These are phyloP conservation scores for Litsea cubeba DNA, from an alignment of 164 flowering plant genomes.

Conservation along the genomic window DNA sequence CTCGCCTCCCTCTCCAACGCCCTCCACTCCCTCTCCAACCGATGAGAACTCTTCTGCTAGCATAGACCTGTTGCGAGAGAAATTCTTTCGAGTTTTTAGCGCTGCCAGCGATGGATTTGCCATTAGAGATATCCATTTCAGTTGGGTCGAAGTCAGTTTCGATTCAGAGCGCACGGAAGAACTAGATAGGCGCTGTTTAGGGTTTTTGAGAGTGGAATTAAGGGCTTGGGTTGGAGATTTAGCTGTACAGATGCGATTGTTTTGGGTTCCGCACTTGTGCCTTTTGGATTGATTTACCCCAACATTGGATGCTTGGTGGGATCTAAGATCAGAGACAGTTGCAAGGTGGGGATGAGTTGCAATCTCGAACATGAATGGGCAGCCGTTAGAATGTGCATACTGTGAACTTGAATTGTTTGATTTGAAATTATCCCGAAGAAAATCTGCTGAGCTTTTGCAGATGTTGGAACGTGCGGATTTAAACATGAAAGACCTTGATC, in stretches of 20 bases:
- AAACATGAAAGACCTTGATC: conserved; percentile 7
- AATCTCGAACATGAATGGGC: conserved; percentile 59
- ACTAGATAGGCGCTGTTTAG: background rate
- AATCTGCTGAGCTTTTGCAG: conserved; percentile 10
- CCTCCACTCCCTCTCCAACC: conserved; percentile 29
- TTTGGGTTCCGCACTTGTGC: conserved; percentile 72
- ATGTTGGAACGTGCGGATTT: conserved; percentile 12
- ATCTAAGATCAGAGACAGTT: conserved; percentile 10
- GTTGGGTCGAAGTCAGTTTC: conserved; percentile 67
- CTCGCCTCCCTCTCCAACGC: conserved; percentile 32
- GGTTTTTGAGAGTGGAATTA: conserved; percentile 37
- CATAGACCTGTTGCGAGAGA: conserved; percentile 22
- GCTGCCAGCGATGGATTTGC: conserved; percentile 47
- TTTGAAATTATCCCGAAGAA: conserved; percentile 17
- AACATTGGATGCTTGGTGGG: conserved; percentile 42
- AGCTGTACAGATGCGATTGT: conserved; percentile 58
- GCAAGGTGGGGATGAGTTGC: conserved; percentile 28
- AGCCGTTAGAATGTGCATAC: conserved; percentile 63
- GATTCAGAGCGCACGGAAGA: conserved; percentile 14
- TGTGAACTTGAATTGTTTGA: conserved; percentile 63
- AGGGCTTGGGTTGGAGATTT: conserved; percentile 74
- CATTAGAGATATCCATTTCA: conserved; percentile 51
- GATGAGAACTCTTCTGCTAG: conserved; percentile 8
- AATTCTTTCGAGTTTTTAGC: conserved; percentile 38
- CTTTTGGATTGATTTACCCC: conserved; percentile 83